Evolutionary conservation across 495 filamentous ascomycete species (phyloP).

Genomic region (Aspergillus biplanus): DNA sequence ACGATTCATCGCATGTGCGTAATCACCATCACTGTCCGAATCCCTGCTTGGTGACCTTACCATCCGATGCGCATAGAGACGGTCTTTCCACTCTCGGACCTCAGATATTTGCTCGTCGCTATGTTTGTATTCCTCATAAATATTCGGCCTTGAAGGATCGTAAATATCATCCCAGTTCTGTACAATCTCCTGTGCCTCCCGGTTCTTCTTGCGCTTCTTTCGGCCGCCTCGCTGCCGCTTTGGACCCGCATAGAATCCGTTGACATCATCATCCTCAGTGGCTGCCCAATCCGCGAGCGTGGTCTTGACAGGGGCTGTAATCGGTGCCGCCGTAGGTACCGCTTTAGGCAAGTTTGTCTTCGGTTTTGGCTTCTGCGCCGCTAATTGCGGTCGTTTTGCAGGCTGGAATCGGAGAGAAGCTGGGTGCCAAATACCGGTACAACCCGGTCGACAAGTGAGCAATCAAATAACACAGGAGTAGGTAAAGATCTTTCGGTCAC

Average conservation of each 20-base stretch:
- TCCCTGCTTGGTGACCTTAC: slow-evolving; percentile 54
- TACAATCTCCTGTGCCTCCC: slow-evolving; percentile 58
- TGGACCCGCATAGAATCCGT: slow-evolving; percentile 62
- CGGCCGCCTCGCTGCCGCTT: slow-evolving; percentile 78
- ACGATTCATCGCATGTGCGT: slow-evolving; percentile 55
- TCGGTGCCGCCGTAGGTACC: slow-evolving; percentile 28
- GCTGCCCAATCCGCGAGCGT: slow-evolving; percentile 85
- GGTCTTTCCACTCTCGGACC: slow-evolving; percentile 85
- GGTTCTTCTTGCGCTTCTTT: slow-evolving; percentile 86
- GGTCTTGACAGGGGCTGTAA: slow-evolving; percentile 52
- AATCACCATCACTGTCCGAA: slow-evolving; percentile 60
- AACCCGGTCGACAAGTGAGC: slow-evolving; percentile 51
- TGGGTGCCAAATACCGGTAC: slow-evolving; percentile 39
- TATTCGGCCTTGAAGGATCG: slow-evolving; percentile 82
- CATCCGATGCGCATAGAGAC: slow-evolving; percentile 77
- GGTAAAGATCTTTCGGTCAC: slow-evolving; percentile 21
- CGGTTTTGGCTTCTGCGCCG: slow-evolving; percentile 70
- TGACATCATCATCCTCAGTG: slow-evolving; percentile 74
- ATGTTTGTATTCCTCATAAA: slow-evolving; percentile 81
- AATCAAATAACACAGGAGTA: slow-evolving; percentile 32
- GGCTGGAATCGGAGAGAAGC: slow-evolving; percentile 88
- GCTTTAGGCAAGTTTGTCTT: slow-evolving; percentile 53
- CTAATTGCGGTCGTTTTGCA: slow-evolving; percentile 71
- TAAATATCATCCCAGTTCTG: slow-evolving; percentile 95
- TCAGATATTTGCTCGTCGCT: slow-evolving; percentile 84